Evolutionary conservation across 805 yeast species (phyloP).

Genomic region (Candida germanica): DNA sequence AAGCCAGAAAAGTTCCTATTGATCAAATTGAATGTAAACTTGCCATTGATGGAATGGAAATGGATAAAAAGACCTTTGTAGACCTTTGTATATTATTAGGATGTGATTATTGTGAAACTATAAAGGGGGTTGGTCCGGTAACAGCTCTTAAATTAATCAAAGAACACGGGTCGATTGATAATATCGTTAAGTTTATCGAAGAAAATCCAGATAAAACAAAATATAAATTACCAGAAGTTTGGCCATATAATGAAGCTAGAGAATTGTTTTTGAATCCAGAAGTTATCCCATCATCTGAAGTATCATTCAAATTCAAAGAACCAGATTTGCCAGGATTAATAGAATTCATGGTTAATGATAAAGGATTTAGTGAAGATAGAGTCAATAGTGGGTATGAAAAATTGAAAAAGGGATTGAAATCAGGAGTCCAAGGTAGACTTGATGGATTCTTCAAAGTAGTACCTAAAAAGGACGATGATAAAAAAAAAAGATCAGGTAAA

Average conservation of each 20-base stretch:
- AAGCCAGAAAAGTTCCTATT: constrained; percentile 88
- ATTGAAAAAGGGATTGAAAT: constrained; percentile 75
- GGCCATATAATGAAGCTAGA: constrained; percentile 91
- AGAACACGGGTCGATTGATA: constrained; percentile 80
- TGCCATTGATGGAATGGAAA: constrained; percentile 74
- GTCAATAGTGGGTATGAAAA: constrained; percentile 84
- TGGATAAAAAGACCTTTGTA: constrained; percentile 70
- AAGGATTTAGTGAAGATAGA: constrained; percentile 92
- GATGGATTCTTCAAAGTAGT: constrained; percentile 86
- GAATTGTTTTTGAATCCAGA: constrained; percentile 82
- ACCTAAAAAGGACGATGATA: constrained; percentile 40
- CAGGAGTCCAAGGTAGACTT: constrained; percentile 85
- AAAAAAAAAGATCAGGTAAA: constrained; percentile 27
- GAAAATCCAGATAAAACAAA: constrained; percentile 55
- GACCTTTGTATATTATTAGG: constrained; percentile 93
- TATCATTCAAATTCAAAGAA: constrained; percentile 79
- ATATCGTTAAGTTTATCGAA: constrained; percentile 63
- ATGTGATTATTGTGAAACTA: constrained; percentile 96
- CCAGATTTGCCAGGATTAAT: constrained; percentile 85
- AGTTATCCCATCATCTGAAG: constrained; percentile 56
- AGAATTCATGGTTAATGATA: constrained; percentile 77
- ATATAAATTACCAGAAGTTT: constrained; percentile 84
- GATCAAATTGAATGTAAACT: constrained; percentile 70
- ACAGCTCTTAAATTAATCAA: constrained; percentile 86
- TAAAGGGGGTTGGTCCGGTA: constrained; percentile 93